Evolutionary conservation across 148 eudicot genomes (phyloP), one percentile per base, ranked within the genome.

Genomic region (Euryodendron excelsum): DNA sequence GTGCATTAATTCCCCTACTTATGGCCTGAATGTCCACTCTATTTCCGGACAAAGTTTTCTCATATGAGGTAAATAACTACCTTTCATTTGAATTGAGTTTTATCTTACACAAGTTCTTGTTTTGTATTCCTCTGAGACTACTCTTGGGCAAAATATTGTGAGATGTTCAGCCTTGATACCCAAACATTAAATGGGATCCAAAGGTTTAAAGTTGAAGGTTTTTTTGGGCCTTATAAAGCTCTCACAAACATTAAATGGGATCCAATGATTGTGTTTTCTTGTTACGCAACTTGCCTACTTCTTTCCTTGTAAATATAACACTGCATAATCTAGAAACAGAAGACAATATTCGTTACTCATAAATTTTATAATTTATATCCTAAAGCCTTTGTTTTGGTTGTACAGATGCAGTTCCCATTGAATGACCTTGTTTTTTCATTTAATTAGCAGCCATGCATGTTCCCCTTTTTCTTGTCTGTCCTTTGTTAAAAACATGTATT

Each of bases 1-100:
- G 98, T 77, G 99, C 99, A 52, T 79, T 93, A 65, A 85, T 96
- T 79, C 98, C 99, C 73, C 81, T 91, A 83, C 89, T 96, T 71
- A 90, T 96, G 95, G 82, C 88, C 44, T 88, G 99, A 86, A 84
- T 84, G 85, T 87, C 97, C 53, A 88, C 87, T 50, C 73, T 96
- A 28, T 93, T 90, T 83, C 97, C 92, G 1, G 97, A 96, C 79
- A 96, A 88, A 81, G 60, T 82, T 28, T 96, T 89, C 83, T 84
- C 83, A 25, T 93, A 92, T 72, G 94, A 93, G 94, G 99, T 93
- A 91, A 61, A 18, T 69, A 44, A 11, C 67, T 70, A n/a, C 39
- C 56, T 69, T 33, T 28, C 3, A 8, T 11, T 33, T 3, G 48
- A 52, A 18, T 34, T 27, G 21, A 52, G 37, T 34, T 52, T 52